Evolutionary conservation across 2,329 filamentous ascomycete genomes (phyloP).

Genomic region (Plenodomus biglobosus): DNA sequence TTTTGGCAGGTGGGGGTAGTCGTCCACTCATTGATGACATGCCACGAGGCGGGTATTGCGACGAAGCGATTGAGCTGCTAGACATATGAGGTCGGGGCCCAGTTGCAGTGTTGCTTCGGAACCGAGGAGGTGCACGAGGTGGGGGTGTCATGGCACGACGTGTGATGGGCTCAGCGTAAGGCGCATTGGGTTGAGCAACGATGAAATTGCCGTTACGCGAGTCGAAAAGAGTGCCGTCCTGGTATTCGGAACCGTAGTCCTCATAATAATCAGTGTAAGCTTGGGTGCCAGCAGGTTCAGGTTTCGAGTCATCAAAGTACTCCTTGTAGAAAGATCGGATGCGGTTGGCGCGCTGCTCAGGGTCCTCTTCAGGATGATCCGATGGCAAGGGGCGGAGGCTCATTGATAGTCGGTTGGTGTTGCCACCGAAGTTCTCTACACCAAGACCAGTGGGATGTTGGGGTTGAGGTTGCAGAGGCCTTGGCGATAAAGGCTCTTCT

Average conservation of each 20-base stretch:
- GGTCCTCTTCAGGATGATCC: constrained; percentile 83
- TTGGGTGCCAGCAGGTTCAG: constrained; percentile 40
- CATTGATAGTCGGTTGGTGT: constrained; percentile 58
- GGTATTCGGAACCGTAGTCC: constrained; percentile 71
- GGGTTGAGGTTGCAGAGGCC: constrained; percentile 30
- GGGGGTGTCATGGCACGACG: constrained; percentile 96
- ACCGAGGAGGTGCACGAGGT: constrained; percentile 66
- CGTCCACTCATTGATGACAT: constrained; percentile 48
- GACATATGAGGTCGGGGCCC: constrained; percentile 49
- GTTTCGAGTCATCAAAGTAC: constrained; percentile 87
- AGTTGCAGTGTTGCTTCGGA: constrained; percentile 39
- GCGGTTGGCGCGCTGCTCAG: constrained; percentile 90
- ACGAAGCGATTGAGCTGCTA: constrained; percentile 53
- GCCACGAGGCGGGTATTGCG: constrained; percentile 44
- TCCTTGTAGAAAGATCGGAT: constrained; percentile 99
- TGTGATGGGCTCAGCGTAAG: constrained; percentile 80
- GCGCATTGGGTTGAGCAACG: constrained; percentile 48
- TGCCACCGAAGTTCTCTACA: constrained; percentile 34
- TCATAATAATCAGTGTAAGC: constrained; percentile 65
- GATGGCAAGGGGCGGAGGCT: constrained; percentile 82
- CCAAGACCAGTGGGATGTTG: constrained; percentile 27
- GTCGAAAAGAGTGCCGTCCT: constrained; percentile 59
- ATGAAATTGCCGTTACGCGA: constrained; percentile 68
- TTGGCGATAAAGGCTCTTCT: constrained; percentile 29
- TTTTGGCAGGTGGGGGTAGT: constrained; percentile 49